phyloP scores from a whole-genome alignment of 805 yeast species.

The Blastobotrys terrestris region DNA sequence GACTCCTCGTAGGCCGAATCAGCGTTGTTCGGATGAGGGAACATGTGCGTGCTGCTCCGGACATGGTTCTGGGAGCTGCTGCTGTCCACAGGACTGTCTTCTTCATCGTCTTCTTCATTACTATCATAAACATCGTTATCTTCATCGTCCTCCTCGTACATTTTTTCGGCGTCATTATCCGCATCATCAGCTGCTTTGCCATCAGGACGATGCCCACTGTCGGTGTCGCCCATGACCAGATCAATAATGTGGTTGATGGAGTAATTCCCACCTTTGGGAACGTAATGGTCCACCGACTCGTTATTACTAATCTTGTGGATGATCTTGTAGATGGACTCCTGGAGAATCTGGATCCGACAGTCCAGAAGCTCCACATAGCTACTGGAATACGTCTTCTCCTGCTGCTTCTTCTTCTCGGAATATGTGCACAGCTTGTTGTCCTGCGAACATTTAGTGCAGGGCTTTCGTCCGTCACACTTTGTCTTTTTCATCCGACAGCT shows the following conservation, averaged over 20 bases:
- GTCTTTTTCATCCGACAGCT: conserved; percentile 29
- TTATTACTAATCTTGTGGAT: conserved; percentile 17
- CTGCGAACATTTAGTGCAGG: conserved; percentile 45
- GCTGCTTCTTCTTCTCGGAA: conserved; percentile 45
- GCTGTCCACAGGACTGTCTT: not conserved
- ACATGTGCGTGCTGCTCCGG: not conserved
- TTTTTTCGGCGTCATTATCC: too few species aligned
- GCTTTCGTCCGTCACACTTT: conserved; percentile 41
- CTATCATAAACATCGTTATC: conserved; percentile 4
- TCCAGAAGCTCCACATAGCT: conserved; percentile 62
- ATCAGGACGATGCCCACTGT: too few species aligned
- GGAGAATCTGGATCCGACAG: conserved; percentile 47
- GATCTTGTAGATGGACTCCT: conserved; percentile 42
- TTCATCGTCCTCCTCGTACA: not conserved
- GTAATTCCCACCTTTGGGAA: conserved; percentile 17
- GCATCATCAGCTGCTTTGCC: too few species aligned
- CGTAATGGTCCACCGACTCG: conserved; percentile 17
- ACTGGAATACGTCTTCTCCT: conserved; percentile 50
- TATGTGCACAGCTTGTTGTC: conserved; percentile 55
- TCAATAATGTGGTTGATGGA: conserved; percentile 22
- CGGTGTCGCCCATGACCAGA: conserved; percentile 11
- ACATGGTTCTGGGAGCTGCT: not conserved
- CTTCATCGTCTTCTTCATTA: not conserved
- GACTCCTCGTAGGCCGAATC: not conserved
- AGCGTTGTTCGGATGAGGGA: not conserved